phyloP scores from a whole-genome alignment of 2,329 filamentous ascomycete species.

The Sodiomyces alkalinus region DNA sequence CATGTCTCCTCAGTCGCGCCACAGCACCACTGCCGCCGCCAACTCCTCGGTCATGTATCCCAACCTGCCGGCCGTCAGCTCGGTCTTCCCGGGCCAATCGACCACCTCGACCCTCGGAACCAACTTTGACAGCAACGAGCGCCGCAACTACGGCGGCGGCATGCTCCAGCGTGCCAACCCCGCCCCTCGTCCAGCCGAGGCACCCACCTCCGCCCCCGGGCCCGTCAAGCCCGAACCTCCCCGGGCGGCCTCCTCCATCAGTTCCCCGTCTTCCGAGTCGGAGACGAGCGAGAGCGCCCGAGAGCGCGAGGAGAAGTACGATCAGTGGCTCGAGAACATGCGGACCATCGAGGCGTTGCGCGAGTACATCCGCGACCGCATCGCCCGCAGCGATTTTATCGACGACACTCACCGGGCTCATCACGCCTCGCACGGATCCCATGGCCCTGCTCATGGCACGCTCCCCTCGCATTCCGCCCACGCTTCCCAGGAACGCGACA shows the following conservation, averaged over 20 bases:
- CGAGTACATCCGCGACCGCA: slow-evolving; percentile 38
- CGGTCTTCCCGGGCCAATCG: slow-evolving; percentile 52
- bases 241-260: slow-evolving; percentile 25
- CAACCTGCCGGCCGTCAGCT: slow-evolving; percentile 53
- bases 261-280: slow-evolving; percentile 40
- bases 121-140: slow-evolving; percentile 46
- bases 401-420: slow-evolving; percentile 17
- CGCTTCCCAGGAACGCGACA: slow-evolving; percentile 14
- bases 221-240: slow-evolving; percentile 30
- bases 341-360: slow-evolving; percentile 47
- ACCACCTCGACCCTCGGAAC: slow-evolving; percentile 58
- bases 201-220: slow-evolving; percentile 22
- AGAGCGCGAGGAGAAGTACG: slow-evolving; percentile 46
- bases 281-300: slow-evolving; percentile 34
- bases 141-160: slow-evolving; percentile 50
- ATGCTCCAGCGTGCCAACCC: slow-evolving; percentile 46
- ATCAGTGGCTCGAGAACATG: slow-evolving; percentile 51
- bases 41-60: slow-evolving; percentile 61
- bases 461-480: slow-evolving; percentile 17
- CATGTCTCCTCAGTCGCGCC: slow-evolving; percentile 51
- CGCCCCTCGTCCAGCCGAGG: slow-evolving; percentile 21
- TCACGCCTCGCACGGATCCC: slow-evolving; percentile 13
- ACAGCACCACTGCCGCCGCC: slow-evolving; percentile 42
- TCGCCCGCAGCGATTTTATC: slow-evolving; percentile 41
- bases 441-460: too few relatives aligned